Evolutionary conservation across 2,329 filamentous ascomycete genomes (phyloP).

Genomic region (Aspergillus persii): DNA sequence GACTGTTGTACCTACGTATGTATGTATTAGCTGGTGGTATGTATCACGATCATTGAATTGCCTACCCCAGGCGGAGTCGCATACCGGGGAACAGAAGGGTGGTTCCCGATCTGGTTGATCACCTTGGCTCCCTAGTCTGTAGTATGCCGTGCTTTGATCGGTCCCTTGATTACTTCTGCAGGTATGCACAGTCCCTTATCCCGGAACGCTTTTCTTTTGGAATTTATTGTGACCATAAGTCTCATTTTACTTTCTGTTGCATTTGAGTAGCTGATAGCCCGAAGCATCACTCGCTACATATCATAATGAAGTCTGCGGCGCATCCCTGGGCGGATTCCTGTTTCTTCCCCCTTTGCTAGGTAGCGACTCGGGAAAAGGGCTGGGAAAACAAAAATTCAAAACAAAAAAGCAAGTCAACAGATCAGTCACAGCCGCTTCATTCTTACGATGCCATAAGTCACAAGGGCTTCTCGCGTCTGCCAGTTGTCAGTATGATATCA

Average conservation of each 20-base stretch:
- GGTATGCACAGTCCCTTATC: slow-evolving; percentile 6
- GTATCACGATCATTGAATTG: slow-evolving; percentile 16
- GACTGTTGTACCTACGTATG: slow-evolving; percentile 1
- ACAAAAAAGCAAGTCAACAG: slow-evolving; percentile 1
- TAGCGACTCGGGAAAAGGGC: neutral
- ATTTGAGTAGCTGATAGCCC: neutral
- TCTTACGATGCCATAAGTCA: slow-evolving; percentile 13
- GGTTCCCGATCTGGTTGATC: slow-evolving; percentile 27
- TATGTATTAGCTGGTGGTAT: slow-evolving; percentile 24
- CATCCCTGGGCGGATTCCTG: neutral
- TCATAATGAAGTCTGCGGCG: neutral
- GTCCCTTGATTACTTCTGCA: slow-evolving; percentile 13
- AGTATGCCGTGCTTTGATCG: slow-evolving; percentile 12
- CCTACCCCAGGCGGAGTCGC: slow-evolving; percentile 18
- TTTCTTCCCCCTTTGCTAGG: neutral
- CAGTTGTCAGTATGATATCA: slow-evolving; percentile 18
- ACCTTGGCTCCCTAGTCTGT: slow-evolving; percentile 4
- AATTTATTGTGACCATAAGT: neutral
- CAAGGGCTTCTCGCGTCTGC: slow-evolving; percentile 14
- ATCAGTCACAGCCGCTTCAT: slow-evolving; percentile 12
- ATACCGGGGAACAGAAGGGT: slow-evolving; percentile 30
- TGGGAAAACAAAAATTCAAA: neutral
- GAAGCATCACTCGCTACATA: neutral
- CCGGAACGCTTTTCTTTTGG: neutral
- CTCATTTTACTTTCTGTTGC: neutral